Evolutionary conservation across 1,284 basidiomycete genomes (phyloP).

Genomic region (Amylostereum chailletii): DNA sequence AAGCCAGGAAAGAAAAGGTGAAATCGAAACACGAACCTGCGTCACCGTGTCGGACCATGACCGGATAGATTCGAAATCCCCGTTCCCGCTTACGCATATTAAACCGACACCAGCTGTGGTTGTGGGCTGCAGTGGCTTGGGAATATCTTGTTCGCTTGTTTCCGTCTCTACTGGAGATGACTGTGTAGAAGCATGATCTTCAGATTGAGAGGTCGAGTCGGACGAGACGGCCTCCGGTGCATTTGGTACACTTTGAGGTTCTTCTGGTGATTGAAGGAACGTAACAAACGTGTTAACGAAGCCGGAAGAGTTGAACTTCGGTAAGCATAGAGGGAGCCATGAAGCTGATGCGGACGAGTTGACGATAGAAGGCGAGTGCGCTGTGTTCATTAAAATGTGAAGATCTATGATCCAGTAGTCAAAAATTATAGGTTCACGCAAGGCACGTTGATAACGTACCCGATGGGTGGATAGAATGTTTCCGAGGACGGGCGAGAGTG

Average conservation of each 20-base stretch:
- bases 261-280: conserved; percentile 38
- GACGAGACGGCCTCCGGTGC: not conserved
- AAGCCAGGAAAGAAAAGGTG: not conserved
- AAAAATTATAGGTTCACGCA: conserved; percentile 1
- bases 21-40: conserved; percentile 30
- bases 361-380: conserved; percentile 59
- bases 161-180: not conserved
- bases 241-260: not conserved
- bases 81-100: conserved; percentile 59
- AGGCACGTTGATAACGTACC: conserved; percentile 36
- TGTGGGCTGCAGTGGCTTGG: not conserved
- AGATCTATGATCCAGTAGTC: conserved; percentile 47
- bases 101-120: conserved; percentile 38
- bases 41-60: conserved; percentile 63
- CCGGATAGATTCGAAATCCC: conserved; percentile 62
- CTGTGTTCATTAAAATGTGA: conserved; percentile 80
- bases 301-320: conserved; percentile 85
- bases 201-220: not conserved
- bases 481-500: conserved; percentile 82
- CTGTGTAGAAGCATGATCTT: not conserved
- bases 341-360: conserved; percentile 72
- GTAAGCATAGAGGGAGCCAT: conserved; percentile 94
- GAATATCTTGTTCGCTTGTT: too few species aligned
- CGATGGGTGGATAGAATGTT: conserved; percentile 92
- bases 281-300: conserved; percentile 93